These are phyloP conservation scores for Phytophthora meadii DNA, from an alignment of 352 stramenopile genomes.

Conservation along the genomic window DNA sequence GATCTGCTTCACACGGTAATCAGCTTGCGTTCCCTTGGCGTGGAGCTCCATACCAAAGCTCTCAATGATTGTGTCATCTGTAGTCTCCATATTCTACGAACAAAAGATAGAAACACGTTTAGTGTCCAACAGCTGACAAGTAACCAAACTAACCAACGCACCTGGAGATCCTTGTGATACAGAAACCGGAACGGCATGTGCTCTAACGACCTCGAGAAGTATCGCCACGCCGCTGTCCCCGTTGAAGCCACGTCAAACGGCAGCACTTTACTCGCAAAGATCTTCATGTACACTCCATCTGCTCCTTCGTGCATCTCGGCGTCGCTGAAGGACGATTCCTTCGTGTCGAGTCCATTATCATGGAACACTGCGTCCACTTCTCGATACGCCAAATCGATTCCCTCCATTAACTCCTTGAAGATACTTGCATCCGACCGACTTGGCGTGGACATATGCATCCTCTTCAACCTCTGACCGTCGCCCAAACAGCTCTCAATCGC, in stretches of 20 bases:
- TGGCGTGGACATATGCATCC: slow-evolving; percentile 34
- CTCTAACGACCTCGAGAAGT: slow-evolving; percentile 55
- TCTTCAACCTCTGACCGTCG: slow-evolving; percentile 22
- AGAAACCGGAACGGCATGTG: slow-evolving; percentile 51
- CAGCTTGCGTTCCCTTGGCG: slow-evolving; percentile 53
- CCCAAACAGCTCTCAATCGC: slow-evolving; percentile 38
- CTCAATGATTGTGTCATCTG: slow-evolving; percentile 68
- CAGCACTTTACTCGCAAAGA: slow-evolving; percentile 59
- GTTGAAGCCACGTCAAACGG: slow-evolving; percentile 51
- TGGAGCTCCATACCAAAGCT: slow-evolving; percentile 62
- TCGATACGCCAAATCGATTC: slow-evolving; percentile 44
- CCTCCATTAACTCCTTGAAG: slow-evolving; percentile 47
- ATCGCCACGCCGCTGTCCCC: slow-evolving; percentile 50
- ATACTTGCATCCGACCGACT: slow-evolving; percentile 40
- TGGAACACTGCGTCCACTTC: slow-evolving; percentile 52
- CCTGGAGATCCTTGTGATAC: slow-evolving; percentile 51
- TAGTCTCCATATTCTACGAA: slow-evolving; percentile 36
- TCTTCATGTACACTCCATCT: slow-evolving; percentile 51
- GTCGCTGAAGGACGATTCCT: slow-evolving; percentile 46
- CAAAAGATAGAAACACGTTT: neutral
- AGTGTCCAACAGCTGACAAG: neutral
- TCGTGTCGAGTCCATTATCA: slow-evolving; percentile 39
- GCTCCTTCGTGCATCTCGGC: slow-evolving; percentile 47
- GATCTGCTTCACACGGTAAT: slow-evolving; percentile 69
- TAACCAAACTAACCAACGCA: slow-evolving; percentile 16